Evolutionary conservation across 768 basidiomycete genomes (phyloP), one percentile per base, ranked within the genome.

Genomic region (Suillus tomentosus): DNA sequence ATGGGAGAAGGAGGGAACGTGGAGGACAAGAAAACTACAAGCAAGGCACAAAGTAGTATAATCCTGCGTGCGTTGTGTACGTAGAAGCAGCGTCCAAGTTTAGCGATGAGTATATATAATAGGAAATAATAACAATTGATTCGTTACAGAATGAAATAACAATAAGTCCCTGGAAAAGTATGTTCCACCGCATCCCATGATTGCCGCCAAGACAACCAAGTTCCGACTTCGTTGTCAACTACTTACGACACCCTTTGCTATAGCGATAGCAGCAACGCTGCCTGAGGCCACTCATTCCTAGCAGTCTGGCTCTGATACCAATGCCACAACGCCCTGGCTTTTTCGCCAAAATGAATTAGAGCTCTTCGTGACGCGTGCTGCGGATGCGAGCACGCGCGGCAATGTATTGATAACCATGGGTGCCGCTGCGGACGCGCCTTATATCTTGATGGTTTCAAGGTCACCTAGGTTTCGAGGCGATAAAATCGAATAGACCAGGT

Each of bases 201-300:
- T 57, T 57, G 56, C n/a, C 57, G 27, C 57, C 57, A 58, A 58
- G 57, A 42, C 57, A 58, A 58, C 57, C 15, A 58, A 36, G 22
- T 57, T 37, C 36, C 36, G 36, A 10, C 36, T 31, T 39, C 17
- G 57, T 58, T 42, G 57, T 42, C 57, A 58, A 42, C 57, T 42
- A 58, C 57, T 57, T 57, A 57, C 24, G 24, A 17, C 17, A 57
- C 36, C 31, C 36, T 57, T 56, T 11, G 22, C 56, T 40, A 57
- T 57, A 39, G 37, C 56, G 37, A 57, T 57, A 37, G 31, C 31
- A 31, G 31, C 31, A 31, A 31, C 5, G 31, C 31, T 6, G 31
- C 31, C 31, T 31, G 31, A 31, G 31, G 31, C 31, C 4, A 31
- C 31, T 31, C 1, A 31, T 31, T 31, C 31, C 31, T 31, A 31